Base-by-base conservation (phyloP, 2,329 filamentous ascomycete species). In the Leptodontidium sp. region DNA sequence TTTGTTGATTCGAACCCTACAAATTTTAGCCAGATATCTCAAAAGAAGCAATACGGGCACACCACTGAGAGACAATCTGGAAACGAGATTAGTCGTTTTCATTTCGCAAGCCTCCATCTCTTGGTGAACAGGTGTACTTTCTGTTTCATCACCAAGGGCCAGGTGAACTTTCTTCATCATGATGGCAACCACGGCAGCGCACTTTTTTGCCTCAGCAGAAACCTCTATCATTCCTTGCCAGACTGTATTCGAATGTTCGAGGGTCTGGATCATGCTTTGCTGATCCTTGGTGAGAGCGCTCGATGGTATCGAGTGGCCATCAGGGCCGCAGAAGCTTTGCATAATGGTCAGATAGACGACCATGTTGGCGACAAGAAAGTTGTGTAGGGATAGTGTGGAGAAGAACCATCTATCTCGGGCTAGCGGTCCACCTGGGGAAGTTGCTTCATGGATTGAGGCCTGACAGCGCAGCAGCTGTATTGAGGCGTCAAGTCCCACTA, bases 301-400 rank as follows among this genome's bases (percentile, higher is more conserved):
- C n/a, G 11, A 29, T 26, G 26, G 11, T 40, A 35, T n/a, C 2
- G 32, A n/a, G 21, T 29, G 45, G 12, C 43, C 21, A 45, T 49
- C 43, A n/a, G 24, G 15, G 21, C 14, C 58, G 11, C 21, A n/a
- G 24, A 61, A 61, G 17, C 58, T 21, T 32, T 61, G 58, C 57
- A 72, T 69, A 21, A 76, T 50, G 24, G 40, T 68, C 45, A 90
- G 78, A 70, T 86, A 90, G 3, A 91, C 74, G 15, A 90, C 83
- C 83, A 88, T 88, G 65, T 86, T 84, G 0, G 88, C 87, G 2
- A 90, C 82, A 63, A 91, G 79, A 62, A 87, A 90, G 74, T 91
- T 88, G 62, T 89, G 87, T 63, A 87, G 83, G 12, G 85, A 83
- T 4, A 90, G 78, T 0, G 85, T 86, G 2, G 84, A 85, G 24